phyloP scores from a whole-genome alignment of 2,329 filamentous ascomycete species.

The Pseudocercospora macadamiae region DNA sequence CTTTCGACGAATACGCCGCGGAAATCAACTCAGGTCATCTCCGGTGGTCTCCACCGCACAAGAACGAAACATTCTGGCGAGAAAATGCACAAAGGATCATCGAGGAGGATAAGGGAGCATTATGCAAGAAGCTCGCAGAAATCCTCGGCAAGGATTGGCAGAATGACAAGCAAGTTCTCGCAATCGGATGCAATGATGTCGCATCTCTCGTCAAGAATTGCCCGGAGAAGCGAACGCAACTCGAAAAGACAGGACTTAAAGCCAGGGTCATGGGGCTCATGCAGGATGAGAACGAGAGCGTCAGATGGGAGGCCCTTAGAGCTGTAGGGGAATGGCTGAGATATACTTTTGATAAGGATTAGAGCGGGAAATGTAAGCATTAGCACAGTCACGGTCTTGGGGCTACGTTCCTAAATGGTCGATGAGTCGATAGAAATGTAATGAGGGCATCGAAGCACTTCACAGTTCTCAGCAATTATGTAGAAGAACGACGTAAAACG shows the following conservation, averaged over 20 bases:
- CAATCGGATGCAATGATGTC: constrained; percentile 91
- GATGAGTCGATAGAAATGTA: too few species aligned
- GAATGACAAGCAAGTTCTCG: constrained; percentile 81
- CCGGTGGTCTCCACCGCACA: constrained; percentile 90
- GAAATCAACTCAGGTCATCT: constrained; percentile 86
- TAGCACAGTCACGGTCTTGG: too few species aligned
- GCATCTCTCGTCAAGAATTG: constrained; percentile 87
- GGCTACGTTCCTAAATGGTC: too few species aligned
- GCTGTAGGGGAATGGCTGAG: constrained; percentile 79
- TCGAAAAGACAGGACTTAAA: constrained; percentile 86
- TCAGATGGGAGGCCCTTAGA: constrained; percentile 89
- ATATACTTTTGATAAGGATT: constrained; percentile 62
- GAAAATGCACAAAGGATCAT: constrained; percentile 88
- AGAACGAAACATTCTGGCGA: constrained; percentile 83
- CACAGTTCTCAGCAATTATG: too few species aligned
- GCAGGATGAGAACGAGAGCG: constrained; percentile 83
- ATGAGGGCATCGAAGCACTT: too few species aligned
- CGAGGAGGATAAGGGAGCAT: constrained; percentile 76
- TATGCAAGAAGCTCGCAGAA: constrained; percentile 80
- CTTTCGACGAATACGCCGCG: constrained; percentile 71
- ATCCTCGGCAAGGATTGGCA: constrained; percentile 83
- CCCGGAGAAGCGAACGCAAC: constrained; percentile 75
- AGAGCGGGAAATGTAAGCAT: background rate
- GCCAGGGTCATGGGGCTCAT: constrained; percentile 89
- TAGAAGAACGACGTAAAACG: too few species aligned